A percentile compares a stretch with the other conserved stretches of the same genome.
These are phyloP conservation scores for Xylariomycetidae sp. DNA, from an alignment of 2,329 filamentous ascomycete genomes.

Conservation along the genomic window DNA sequence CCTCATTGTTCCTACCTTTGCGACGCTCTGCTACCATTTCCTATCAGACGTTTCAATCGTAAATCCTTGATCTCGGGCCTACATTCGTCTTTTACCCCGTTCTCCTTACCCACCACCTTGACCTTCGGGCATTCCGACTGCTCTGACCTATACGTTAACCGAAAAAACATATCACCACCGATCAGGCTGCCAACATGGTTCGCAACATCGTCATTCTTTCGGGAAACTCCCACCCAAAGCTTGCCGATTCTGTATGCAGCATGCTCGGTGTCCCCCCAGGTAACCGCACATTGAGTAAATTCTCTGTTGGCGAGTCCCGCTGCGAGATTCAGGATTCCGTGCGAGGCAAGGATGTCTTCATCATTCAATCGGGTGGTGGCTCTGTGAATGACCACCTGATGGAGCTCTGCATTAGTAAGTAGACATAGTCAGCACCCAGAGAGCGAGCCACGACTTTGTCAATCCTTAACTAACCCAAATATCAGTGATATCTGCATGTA, in stretches of 20 bases:
- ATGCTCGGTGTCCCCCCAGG: conserved; percentile 83
- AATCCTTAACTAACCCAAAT: conserved; percentile 12
- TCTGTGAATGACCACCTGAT: conserved; percentile 95
- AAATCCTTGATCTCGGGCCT: too few relatives aligned
- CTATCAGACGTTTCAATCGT: too few relatives aligned
- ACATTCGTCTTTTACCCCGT: too few relatives aligned
- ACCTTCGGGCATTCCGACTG: neutral
- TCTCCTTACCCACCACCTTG: neutral
- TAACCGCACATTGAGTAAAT: conserved; percentile 82
- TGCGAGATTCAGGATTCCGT: conserved; percentile 97
- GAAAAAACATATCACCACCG: neutral
- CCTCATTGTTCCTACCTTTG: too few relatives aligned
- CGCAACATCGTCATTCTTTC: conserved; percentile 92
- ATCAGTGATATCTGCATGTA: conserved; percentile 86
- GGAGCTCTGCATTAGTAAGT: conserved; percentile 78
- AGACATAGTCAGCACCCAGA: conserved; percentile 1
- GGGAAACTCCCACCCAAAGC: conserved; percentile 84
- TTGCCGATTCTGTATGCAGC: conserved; percentile 83
- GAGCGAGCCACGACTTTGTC: neutral
- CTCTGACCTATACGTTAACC: neutral
- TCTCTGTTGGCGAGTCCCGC: conserved; percentile 89
- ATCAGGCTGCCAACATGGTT: conserved; percentile 59
- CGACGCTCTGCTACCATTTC: too few relatives aligned
- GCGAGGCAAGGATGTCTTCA: conserved; percentile 97
- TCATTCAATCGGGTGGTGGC: conserved; percentile 89